These are phyloP conservation scores for Aureobasidium sp. DNA, from an alignment of 2,329 filamentous ascomycete species.

Conservation along the genomic window DNA sequence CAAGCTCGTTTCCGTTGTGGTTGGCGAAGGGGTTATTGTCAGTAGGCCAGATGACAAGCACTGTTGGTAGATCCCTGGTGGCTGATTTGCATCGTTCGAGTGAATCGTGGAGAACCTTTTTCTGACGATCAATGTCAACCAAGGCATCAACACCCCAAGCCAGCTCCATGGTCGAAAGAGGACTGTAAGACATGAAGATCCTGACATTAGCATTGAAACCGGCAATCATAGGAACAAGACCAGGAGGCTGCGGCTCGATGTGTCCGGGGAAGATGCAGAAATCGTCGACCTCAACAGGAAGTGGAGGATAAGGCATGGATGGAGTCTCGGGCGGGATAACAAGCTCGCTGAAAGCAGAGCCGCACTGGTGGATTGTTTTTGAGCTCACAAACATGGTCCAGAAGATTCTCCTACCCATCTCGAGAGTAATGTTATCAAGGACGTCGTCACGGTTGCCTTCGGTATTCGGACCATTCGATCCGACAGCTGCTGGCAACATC, in stretches of 20 bases:
- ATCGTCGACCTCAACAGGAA: conserved; percentile 77
- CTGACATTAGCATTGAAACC: conserved; percentile 75
- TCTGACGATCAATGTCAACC: conserved; percentile 69
- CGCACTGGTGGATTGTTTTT: conserved; percentile 65
- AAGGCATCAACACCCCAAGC: conserved; percentile 72
- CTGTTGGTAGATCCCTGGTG: conserved; percentile 58
- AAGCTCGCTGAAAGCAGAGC: conserved; percentile 61
- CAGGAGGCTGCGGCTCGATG: conserved; percentile 61
- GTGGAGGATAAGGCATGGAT: conserved; percentile 66
- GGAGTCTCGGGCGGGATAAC: conserved; percentile 69
- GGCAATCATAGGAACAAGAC: conserved; percentile 59
- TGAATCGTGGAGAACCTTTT: conserved; percentile 61
- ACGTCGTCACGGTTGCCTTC: conserved; percentile 30
- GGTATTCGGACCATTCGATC: conserved; percentile 26
- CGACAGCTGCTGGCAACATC: conserved; percentile 27
- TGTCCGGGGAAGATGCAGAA: conserved; percentile 66
- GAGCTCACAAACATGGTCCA: conserved; percentile 74
- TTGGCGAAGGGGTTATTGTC: conserved; percentile 28
- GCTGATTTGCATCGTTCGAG: conserved; percentile 62
- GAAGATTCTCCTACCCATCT: conserved; percentile 58
- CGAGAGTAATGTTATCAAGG: conserved; percentile 38
- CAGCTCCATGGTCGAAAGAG: conserved; percentile 69
- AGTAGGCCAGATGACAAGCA: conserved; percentile 50
- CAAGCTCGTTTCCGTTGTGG: conserved; percentile 18
- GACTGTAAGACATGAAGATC: conserved; percentile 73